phyloP scores from a whole-genome alignment of 768 basidiomycete species.

The Trametes punicea region DNA sequence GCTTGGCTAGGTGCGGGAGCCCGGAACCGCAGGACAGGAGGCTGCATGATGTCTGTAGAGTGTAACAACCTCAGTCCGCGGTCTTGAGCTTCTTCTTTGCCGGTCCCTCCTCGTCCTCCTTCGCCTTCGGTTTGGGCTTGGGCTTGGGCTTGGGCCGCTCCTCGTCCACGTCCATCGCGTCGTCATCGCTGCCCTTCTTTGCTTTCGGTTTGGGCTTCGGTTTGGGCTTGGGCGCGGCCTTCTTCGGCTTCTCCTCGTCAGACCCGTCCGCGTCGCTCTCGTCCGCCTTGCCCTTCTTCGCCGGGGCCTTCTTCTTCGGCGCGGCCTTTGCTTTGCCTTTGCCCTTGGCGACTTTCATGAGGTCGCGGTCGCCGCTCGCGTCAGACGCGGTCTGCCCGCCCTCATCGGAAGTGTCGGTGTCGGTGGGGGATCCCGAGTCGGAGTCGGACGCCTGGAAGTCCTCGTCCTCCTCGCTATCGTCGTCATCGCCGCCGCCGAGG shows the following conservation, averaged over 20 bases:
- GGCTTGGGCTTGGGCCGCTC: slow-evolving; percentile 40
- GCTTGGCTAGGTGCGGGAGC: not conserved
- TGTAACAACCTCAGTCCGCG: slow-evolving; percentile 37
- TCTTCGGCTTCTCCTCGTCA: slow-evolving; percentile 45
- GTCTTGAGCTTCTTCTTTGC: slow-evolving; percentile 78
- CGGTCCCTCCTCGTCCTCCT: slow-evolving; percentile 45
- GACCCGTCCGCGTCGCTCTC: slow-evolving; percentile 35
- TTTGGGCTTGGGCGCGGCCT: slow-evolving; percentile 49
- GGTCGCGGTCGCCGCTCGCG: slow-evolving; percentile 73
- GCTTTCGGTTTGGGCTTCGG: slow-evolving; percentile 48
- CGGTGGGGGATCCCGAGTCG: slow-evolving; percentile 86
- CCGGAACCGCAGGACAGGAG: too few relatives aligned
- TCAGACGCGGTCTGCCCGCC: slow-evolving; percentile 81
- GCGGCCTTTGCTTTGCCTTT: slow-evolving; percentile 32
- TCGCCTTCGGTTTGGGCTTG: slow-evolving; percentile 42
- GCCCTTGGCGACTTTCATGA: slow-evolving; percentile 42
- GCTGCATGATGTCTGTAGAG: too few relatives aligned
- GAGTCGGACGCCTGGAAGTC: slow-evolving; percentile 88
- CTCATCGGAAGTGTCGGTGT: slow-evolving; percentile 61
- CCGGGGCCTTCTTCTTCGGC: slow-evolving; percentile 36
- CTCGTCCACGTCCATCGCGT: slow-evolving; percentile 40
- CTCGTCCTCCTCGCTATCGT: slow-evolving; percentile 80
- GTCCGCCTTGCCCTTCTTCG: slow-evolving; percentile 24
- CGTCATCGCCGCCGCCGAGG: slow-evolving; percentile 60
- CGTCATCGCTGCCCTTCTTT: slow-evolving; percentile 39